Conservation (phyloP, 1,139 yeast species). For the Candida labiduridarum region DNA sequence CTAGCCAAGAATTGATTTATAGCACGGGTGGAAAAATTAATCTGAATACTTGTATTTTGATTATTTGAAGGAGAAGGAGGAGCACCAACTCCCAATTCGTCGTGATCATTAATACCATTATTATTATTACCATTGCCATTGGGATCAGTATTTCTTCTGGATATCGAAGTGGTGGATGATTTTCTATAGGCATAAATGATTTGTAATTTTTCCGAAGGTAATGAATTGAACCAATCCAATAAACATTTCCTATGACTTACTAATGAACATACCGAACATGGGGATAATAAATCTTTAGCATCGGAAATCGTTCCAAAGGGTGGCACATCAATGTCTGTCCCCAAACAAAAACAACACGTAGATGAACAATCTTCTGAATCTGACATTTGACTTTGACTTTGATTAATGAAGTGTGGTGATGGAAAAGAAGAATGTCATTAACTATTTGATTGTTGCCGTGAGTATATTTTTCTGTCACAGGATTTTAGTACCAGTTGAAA, state of each 20-base stretch:
- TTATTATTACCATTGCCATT: not conserved
- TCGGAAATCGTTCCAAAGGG: slow-evolving; percentile 43
- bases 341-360: slow-evolving; percentile 44
- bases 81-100: slow-evolving; percentile 20
- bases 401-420: not conserved
- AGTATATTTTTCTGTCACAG: too few relatives aligned
- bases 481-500: not conserved
- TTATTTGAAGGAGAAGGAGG: slow-evolving; percentile 12
- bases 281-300: slow-evolving; percentile 42
- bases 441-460: too few relatives aligned
- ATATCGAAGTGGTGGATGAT: not conserved
- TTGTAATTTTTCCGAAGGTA: slow-evolving; percentile 33
- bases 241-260: slow-evolving; percentile 44
- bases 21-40: slow-evolving; percentile 22
- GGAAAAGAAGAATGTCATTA: not conserved
- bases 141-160: slow-evolving; percentile 4
- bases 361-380: slow-evolving; percentile 4
- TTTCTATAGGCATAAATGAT: slow-evolving; percentile 21
- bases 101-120: slow-evolving; percentile 4
- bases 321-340: slow-evolving; percentile 42
- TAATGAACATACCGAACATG: slow-evolving; percentile 44
- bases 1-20: slow-evolving; percentile 22
- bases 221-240: slow-evolving; percentile 46
- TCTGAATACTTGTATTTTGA: slow-evolving; percentile 17
- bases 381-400: slow-evolving; percentile 2